These are phyloP conservation scores for Galeopsis tetrahit DNA, from an alignment of 257 asterid species.

Conservation along the genomic window DNA sequence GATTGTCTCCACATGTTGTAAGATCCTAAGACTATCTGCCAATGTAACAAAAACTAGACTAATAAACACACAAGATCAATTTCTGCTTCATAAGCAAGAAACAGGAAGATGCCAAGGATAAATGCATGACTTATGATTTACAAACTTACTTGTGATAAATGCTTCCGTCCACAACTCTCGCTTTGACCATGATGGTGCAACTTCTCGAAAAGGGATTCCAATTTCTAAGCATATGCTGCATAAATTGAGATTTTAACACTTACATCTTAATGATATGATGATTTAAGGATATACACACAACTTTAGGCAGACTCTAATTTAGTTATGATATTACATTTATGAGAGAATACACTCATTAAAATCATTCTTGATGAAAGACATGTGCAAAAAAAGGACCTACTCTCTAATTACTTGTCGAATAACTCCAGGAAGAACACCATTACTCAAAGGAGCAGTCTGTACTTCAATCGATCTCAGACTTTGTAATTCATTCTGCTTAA, in stretches of 20 bases:
- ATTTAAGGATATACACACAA: neutral
- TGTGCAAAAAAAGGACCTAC: slow-evolving; percentile 39
- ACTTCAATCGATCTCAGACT: slow-evolving; percentile 49
- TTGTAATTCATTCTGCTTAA: slow-evolving; percentile 39
- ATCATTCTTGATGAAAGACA: neutral
- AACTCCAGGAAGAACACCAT: slow-evolving; percentile 93
- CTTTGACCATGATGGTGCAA: slow-evolving; percentile 87
- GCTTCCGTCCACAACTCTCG: slow-evolving; percentile 81
- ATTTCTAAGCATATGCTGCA: slow-evolving; percentile 69
- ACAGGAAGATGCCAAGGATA: too few relatives aligned
- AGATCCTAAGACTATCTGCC: slow-evolving; percentile 77
- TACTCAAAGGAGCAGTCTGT: slow-evolving; percentile 79
- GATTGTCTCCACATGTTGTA: slow-evolving; percentile 84
- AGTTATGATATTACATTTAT: too few relatives aligned
- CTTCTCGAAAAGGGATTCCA: slow-evolving; percentile 77
- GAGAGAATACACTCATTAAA: neutral
- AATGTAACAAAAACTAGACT: slow-evolving; percentile 23
- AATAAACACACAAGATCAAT: neutral
- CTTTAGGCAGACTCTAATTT: neutral
- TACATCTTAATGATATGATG: slow-evolving; percentile 5
- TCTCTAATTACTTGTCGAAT: slow-evolving; percentile 81
- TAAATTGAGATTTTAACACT: slow-evolving; percentile 25
- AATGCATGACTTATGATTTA: neutral
- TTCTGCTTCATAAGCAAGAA: neutral
- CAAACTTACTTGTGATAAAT: slow-evolving; percentile 76